phyloP scores from a whole-genome alignment of 2,329 filamentous ascomycete species.

The Colletotrichum paranaense region DNA sequence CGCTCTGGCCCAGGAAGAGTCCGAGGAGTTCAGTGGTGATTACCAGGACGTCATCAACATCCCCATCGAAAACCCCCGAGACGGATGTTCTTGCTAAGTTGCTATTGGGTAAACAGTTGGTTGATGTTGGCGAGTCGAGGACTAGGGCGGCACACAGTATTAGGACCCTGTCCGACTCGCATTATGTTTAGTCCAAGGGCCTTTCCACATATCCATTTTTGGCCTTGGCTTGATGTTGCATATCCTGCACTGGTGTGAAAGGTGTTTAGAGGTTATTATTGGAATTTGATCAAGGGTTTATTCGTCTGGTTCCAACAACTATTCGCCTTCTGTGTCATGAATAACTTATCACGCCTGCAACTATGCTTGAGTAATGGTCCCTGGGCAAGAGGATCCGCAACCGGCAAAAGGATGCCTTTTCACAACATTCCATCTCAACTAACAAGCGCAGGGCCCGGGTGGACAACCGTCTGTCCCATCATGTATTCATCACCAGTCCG shows the following conservation, averaged over 20 bases:
- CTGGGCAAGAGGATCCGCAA: background rate
- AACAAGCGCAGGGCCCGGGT: background rate
- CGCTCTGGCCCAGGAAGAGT: constrained; percentile 95
- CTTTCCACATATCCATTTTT: constrained; percentile 31
- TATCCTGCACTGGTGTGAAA: constrained; percentile 36
- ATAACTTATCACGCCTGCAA: background rate
- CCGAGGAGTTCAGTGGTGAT: constrained; percentile 96
- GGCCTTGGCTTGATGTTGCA: constrained; percentile 37
- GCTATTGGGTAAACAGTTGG: constrained; percentile 9
- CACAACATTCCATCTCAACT: background rate
- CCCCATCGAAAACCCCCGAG: constrained; percentile 91
- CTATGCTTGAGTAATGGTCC: background rate
- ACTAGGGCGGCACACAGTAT: constrained; percentile 13
- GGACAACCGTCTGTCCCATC: background rate
- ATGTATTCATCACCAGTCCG: background rate
- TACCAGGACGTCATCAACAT: constrained; percentile 99
- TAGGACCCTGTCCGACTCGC: constrained; percentile 17
- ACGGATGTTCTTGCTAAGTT: constrained; percentile 75
- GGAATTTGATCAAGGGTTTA: constrained; percentile 30
- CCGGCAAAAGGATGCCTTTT: background rate
- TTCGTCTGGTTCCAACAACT: constrained; percentile 1
- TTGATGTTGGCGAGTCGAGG: constrained; percentile 18
- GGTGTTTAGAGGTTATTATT: constrained; percentile 36
- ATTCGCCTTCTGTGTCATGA: background rate
- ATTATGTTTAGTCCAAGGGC: constrained; percentile 32